Percentiles rank a stretch among this genome's conserved stretches.
These are phyloP conservation scores for Carex myosuroides DNA, from an alignment of 176 grass and related monocot genomes.

Conservation along the genomic window DNA sequence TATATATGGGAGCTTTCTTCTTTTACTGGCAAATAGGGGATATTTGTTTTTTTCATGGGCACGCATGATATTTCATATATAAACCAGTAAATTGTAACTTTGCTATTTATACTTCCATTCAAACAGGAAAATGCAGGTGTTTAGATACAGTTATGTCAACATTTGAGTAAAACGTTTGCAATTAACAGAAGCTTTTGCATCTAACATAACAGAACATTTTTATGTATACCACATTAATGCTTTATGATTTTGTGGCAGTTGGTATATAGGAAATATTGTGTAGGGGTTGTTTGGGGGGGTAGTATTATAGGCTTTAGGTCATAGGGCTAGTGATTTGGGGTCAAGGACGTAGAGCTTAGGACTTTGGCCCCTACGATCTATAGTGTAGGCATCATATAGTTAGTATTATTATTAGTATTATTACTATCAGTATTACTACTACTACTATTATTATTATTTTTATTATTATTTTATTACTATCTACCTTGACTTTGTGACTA, in stretches of 20 bases:
- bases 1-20: neutral
- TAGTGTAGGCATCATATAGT: no score
- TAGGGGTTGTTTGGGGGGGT: no score
- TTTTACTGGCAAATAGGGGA: neutral
- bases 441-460: no score
- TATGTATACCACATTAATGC: neutral
- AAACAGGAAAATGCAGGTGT: neutral
- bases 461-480: no score
- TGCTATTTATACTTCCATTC: neutral
- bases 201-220: neutral
- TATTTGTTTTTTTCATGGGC: neutral
- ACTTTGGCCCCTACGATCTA: no score
- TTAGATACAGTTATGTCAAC: neutral
- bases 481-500: no score
- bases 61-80: neutral
- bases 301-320: no score
- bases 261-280: no score
- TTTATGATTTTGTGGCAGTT: neutral
- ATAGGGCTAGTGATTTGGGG: no score
- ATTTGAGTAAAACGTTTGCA: neutral
- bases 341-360: no score
- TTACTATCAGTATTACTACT: no score
- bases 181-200: neutral
- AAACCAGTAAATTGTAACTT: neutral
- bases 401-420: no score